phyloP scores from a whole-genome alignment of 1,139 yeast species.

The Pichia sp. region DNA sequence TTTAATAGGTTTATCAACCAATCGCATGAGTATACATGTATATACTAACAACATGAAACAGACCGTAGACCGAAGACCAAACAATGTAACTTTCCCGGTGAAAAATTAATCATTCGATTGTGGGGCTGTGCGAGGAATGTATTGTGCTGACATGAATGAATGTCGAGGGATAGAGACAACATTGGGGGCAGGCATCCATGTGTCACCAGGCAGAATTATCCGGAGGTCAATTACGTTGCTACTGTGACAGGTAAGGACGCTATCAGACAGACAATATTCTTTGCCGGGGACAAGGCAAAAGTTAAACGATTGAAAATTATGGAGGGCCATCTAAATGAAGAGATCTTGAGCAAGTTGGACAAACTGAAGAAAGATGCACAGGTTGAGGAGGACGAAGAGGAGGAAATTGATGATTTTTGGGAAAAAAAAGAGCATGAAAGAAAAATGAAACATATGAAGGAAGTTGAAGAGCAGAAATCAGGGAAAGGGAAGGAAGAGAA shows the following conservation, averaged over 20 bases:
- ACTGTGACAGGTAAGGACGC: too few species aligned
- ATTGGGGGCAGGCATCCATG: background rate
- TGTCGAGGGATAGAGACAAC: background rate
- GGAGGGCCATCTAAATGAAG: background rate
- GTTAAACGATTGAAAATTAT: background rate
- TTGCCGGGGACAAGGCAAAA: background rate
- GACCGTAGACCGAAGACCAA: too few species aligned
- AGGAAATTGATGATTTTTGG: conserved; percentile 8
- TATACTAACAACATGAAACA: background rate
- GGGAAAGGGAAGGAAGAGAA: background rate
- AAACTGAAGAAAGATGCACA: conserved; percentile 5
- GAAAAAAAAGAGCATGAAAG: conserved; percentile 5
- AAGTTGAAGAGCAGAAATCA: background rate
- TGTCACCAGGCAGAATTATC: background rate
- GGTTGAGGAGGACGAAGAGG: conserved; percentile 6
- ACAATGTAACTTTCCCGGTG: background rate
- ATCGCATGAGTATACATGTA: too few species aligned
- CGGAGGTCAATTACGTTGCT: background rate
- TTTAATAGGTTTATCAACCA: too few species aligned
- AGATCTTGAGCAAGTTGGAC: conserved; percentile 7
- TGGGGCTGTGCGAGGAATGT: background rate
- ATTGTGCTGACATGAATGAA: background rate
- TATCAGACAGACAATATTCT: background rate
- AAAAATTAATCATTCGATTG: conserved; percentile 1
- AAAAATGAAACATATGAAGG: background rate